Evolutionary conservation across 106 monocot species (phyloP), one percentile per base, ranked within the genome.

Genomic region (Hemerocallis citrina): DNA sequence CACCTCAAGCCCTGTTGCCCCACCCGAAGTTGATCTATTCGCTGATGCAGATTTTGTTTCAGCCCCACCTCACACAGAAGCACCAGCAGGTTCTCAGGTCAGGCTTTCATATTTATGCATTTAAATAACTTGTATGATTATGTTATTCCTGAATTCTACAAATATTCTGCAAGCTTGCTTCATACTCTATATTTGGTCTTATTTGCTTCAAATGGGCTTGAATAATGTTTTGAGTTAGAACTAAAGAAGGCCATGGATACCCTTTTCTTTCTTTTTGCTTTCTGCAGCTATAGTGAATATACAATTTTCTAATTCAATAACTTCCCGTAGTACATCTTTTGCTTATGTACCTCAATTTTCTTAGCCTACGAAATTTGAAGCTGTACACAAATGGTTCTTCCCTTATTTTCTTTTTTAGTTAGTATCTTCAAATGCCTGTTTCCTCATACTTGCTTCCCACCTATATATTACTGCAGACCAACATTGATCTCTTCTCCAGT

Each of bases 1-100:
- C 32, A 30, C 32, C 6, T 36, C 49, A 37, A 68, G 28, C 31
- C 38, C 16, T 73, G 27, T 31, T 57, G 41, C 54, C 14, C 30
- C 33, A 15, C 23, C 75, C 28, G 79, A 88, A 43, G 72, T 70
- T 67, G 96, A 98, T 81, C 77, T 98, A 38, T 98, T 98, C 72
- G 73, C 87, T 33, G 79, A 70, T 85, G 76, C 84, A 70, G 33
- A 71, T 52, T 98, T 87, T 70, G 67, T 77, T 44, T 84, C 84
- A 49, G 83, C 80, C 13, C 54, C 81, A 39, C 61, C 69, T 55
- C 55, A 61, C 5, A 8, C 45, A 34, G 73, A 62, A 62, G 29
- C 67, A 62, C 39, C 68, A 55, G 27, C 65, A 38, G 64, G 29
- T 68, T 55, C 73, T 65, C 76, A 82, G 93, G 88, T 88, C 23